phyloP scores from a whole-genome alignment of 2,329 filamentous ascomycete genomes.

The Emmonsia crescens region DNA sequence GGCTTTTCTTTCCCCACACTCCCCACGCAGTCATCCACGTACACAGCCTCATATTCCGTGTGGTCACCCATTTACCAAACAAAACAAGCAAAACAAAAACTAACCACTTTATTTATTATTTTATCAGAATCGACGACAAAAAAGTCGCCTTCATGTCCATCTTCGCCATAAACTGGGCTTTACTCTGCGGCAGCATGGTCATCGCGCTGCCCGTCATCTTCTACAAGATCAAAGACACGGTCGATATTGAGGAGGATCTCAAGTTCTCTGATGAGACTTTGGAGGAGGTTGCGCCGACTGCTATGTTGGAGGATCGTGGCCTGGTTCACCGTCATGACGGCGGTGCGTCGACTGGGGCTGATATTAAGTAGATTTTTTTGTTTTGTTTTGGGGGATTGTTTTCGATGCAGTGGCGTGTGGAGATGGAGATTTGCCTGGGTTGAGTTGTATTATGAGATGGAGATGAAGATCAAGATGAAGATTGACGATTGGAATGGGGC shows the following conservation, averaged over 20 bases:
- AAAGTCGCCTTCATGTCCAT: conserved; percentile 57
- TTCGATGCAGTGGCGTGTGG: no score
- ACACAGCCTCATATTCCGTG: no score
- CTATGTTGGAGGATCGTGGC: conserved; percentile 5
- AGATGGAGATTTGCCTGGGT: no score
- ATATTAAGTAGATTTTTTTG: not conserved
- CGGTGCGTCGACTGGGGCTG: not conserved
- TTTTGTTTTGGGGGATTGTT: no score
- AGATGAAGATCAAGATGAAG: no score
- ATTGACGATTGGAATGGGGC: no score
- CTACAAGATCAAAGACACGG: conserved; percentile 68
- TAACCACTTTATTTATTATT: no score
- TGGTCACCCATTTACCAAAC: not conserved
- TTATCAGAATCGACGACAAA: conserved; percentile 48
- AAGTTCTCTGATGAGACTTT: conserved; percentile 75
- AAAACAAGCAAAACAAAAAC: not conserved
- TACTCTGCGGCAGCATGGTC: conserved; percentile 62
- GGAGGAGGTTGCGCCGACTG: conserved; percentile 47
- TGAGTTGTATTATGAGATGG: no score
- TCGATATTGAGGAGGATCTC: conserved; percentile 69
- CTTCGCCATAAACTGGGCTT: conserved; percentile 65
- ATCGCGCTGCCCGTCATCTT: conserved; percentile 71
- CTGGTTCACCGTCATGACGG: no score
- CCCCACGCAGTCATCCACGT: no score
- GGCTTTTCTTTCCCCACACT: not conserved